Evolutionary conservation across 805 yeast species (phyloP), one percentile per base, ranked within the genome.

Genomic region (Komagataella phaffii): DNA sequence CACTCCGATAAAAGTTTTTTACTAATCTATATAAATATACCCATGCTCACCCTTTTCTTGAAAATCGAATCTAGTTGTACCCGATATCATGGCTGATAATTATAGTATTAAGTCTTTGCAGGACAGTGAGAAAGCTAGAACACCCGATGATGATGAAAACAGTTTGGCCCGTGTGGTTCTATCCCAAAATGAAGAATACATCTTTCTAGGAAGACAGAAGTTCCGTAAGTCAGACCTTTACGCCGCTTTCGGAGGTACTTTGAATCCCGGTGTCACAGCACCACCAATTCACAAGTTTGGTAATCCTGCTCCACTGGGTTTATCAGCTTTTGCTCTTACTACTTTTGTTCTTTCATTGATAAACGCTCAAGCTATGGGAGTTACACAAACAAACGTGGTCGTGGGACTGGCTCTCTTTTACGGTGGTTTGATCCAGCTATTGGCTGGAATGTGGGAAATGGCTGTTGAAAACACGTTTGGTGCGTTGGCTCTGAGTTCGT

Each of bases 171-270:
- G 40, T 4, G 40, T 30, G 14, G 40, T 30, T 8, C n/a, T 30
- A 10, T 30, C 40, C 40, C 40, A 30, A 18, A 83, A 81, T 58
- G 80, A 80, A 46, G 84, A 83, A 48, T 81, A 79, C 61, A 72
- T 88, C 52, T 79, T 72, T 55, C 77, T 88, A 56, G 96, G 96
- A 3, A 75, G 80, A 59, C 81, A 83, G 55, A 81, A 77, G 64
- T 88, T 83, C 55, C 71, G 79, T 52, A 77, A 74, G 58, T 64
- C 72, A 50, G 90, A 85, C 50, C 70, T 85, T 52, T 67, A 71
- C 50, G 66, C 66, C 23, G 91, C 91, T 2, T 85, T 85, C 56
- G 96, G 95, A 65, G 96, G 96, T 81, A 74, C 85, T 17, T 69
- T 85, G 62, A 81, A 81, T 57, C 88, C 93, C 21, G 91, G 88